Evolutionary conservation across 176 grass and related monocot species (phyloP).

Genomic region (Raddia guianensis): DNA sequence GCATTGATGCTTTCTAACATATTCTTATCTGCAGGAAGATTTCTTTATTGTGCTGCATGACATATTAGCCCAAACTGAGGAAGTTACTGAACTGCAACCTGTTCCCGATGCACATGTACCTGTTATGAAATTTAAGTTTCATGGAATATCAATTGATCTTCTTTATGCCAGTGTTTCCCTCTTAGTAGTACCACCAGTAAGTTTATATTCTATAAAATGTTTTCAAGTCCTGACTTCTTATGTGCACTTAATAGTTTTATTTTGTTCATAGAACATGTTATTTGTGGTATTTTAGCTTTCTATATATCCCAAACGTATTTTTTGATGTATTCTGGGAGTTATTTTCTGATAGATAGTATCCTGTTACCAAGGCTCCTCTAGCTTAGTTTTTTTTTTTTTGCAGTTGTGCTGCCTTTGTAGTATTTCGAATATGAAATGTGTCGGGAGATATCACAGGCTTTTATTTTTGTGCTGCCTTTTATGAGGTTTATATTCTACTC

Average conservation of each 20-base stretch:
- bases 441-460: not conserved
- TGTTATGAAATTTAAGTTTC: slow-evolving; percentile 97
- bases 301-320: not conserved
- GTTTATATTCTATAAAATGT: slow-evolving; percentile 20
- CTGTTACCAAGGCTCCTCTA: not conserved
- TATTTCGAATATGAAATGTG: not conserved
- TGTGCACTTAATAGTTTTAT: not conserved
- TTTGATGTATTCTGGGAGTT: not conserved
- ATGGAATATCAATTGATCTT: slow-evolving; percentile 96
- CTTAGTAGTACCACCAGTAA: slow-evolving; percentile 82
- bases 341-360: not conserved
- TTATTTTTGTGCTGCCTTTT: not conserved
- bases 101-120: slow-evolving; percentile 97
- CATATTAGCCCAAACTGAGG: slow-evolving; percentile 70
- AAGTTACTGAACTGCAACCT: slow-evolving; percentile 88
- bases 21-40: slow-evolving; percentile 71
- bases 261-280: not conserved
- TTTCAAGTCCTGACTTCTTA: not conserved
- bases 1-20: slow-evolving; percentile 21
- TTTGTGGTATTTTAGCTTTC: not conserved
- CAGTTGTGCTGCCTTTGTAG: not conserved
- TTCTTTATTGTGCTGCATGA: slow-evolving; percentile 93
- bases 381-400: not conserved
- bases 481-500: not conserved
- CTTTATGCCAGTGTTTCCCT: slow-evolving; percentile 97